Base-by-base conservation (phyloP, 176 grass and related monocot species). In the Oryza glumipatula region DNA sequence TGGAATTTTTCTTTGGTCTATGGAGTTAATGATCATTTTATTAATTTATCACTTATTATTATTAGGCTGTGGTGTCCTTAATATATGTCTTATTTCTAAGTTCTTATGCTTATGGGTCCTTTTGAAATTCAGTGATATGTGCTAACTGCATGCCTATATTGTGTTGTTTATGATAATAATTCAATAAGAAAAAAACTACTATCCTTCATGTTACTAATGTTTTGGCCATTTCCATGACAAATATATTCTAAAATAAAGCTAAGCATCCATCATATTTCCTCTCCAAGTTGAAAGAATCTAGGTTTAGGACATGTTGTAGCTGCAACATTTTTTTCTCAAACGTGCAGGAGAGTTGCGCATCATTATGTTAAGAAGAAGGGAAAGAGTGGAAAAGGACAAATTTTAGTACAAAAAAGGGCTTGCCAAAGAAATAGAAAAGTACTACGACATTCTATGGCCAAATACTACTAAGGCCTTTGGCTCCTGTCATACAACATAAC, bases 221-320 rank as follows among this genome's bases (percentile, higher is more conserved):
- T 6, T 15, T 38, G 28, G 21, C 3, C 30, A 28, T 64, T 73
- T 48, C 1, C 19, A 16, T 17, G 10, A 24, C 35, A 38, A 74
- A 4, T 65, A 77, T 47, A 19, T 19, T 10, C 39, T 14, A 65
- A 58, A 17, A 41, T 35, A 51, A 46, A 70, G 35, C 14, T 72
- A 76, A 3, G 26, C 5, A 32, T 58, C 46, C 46, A 43, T 77
- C 8, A 13, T 85, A 45, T 78, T 85, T 45, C 68, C 36, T n/a
- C 19, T 16, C 47, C 73, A 63, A 63, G 58, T 41, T 65, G 9
- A 32, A 22, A 16, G 54, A 83, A 11, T 28, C 58, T 63, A 2
- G 58, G 17, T 58, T 58, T 58, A 63, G 49, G 12, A 16, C 26
- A 67, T 49, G 13, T 12, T 76, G 36, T 39, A 56, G 26, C 36